phyloP scores from a whole-genome alignment of 192 early-diverging fungal species.

The Oehlia diaphana region DNA sequence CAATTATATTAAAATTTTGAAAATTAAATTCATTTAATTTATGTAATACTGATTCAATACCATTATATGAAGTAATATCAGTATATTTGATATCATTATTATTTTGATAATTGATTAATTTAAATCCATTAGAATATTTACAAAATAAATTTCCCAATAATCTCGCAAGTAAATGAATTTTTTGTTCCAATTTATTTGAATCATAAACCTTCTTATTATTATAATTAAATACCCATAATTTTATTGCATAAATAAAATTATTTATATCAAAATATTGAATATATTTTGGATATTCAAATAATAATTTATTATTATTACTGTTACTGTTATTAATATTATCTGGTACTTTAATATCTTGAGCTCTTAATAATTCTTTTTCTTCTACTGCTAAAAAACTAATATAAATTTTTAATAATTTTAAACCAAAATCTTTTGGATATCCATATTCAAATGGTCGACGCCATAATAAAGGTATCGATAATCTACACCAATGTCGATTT shows the following conservation, averaged over 20 bases:
- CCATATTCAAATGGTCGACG: neutral
- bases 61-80: neutral
- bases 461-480: neutral
- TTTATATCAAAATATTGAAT: neutral
- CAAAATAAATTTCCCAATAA: neutral
- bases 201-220: neutral
- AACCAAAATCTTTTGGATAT: neutral
- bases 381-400: neutral
- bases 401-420: neutral
- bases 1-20: neutral
- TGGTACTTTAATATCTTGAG: neutral
- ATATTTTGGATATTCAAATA: neutral
- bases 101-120: neutral
- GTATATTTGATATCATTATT: neutral
- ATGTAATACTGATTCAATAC: neutral
- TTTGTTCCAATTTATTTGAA: neutral
- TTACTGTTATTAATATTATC: too few species aligned
- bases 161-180: neutral
- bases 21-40: neutral
- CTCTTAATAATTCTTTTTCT: neutral
- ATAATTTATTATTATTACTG: neutral
- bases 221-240: neutral
- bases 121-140: neutral
- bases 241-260: neutral
- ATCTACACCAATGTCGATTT: slow-evolving; percentile 1